Evolutionary conservation across 257 asterid species (phyloP).

Genomic region (Plantago major): DNA sequence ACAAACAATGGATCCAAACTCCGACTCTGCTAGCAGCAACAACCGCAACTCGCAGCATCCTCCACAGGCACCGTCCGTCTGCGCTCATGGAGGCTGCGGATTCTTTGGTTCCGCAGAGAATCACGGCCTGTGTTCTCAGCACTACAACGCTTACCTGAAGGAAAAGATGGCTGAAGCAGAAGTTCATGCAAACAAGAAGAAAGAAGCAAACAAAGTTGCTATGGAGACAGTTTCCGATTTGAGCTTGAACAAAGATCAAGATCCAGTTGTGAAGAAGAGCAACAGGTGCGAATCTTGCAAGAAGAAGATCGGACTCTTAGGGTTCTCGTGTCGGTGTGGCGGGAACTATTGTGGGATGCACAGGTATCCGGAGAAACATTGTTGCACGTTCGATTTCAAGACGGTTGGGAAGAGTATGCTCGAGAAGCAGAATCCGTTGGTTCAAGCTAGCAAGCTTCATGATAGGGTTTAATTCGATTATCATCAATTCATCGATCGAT

Average conservation of each 20-base stretch:
- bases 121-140: conserved; percentile 20
- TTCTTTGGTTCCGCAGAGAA: conserved; percentile 48
- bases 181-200: neutral
- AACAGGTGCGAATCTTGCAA: conserved; percentile 28
- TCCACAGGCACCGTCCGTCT: conserved; percentile 14
- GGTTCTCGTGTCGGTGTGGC: conserved; percentile 32
- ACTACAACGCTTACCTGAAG: conserved; percentile 6
- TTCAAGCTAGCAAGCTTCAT: conserved; percentile 18
- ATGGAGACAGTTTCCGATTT: neutral
- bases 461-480: conserved; percentile 20
- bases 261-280: neutral
- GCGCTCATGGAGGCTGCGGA: conserved; percentile 39
- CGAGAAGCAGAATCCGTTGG: conserved; percentile 25
- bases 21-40: no score
- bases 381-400: conserved; percentile 30
- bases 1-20: no score
- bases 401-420: conserved; percentile 13
- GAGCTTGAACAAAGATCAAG: neutral
- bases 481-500: no score
- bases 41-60: no score
- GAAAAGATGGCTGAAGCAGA: neutral
- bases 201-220: neutral
- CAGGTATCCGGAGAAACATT: conserved; percentile 32
- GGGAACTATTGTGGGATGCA: conserved; percentile 26
- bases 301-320: conserved; percentile 23